Base-by-base conservation (phyloP, 495 filamentous ascomycete genomes). In the Talaromyces ruber region DNA sequence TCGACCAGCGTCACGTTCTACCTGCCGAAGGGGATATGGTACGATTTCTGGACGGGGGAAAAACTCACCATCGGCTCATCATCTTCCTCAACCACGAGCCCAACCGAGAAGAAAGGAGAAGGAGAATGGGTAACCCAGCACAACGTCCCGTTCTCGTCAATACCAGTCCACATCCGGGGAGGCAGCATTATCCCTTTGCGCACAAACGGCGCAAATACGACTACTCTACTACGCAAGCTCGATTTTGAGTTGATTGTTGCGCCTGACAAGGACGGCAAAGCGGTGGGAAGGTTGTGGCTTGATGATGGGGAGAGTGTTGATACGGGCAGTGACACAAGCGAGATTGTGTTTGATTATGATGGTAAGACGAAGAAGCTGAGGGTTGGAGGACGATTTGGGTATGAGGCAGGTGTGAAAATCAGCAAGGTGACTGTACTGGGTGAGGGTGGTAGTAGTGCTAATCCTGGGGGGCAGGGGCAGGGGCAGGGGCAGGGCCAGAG, bases 1-100 rank as follows among this genome's bases (percentile, higher is more conserved):
- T 71, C 76, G 29, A 92, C 86, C 0, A 80, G 77, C 34, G 87
- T 91, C 7, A 76, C 83, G 12, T 83, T 89, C 52, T 93, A 93
- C 72, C 81, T 94, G 43, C 88, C 90, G 37, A 67, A 87, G 43
- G 89, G 88, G 66, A 69, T 84, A 63, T 92, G 89, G 76, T 94
- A 93, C 75, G 88, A 93, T 74, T 91, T 81, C 79, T 84, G 82
- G 72, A 91, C 87, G 0, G 78, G 82, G 12, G 68, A 73, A 1
- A 68, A 70, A 0, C 73, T 87, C 8, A 61, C 66, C 2, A 81
- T 78, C 2, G 34, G 12, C 11, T 57, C 54, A 4, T 30, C 58
- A 70, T 77, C 58, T 67, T 71, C 1, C 67, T 93, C 43, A 76
- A 74, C 7, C 86, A 51, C 76, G 71, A 29, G 65, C 73, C n/a